Conservation (phyloP, 305 asterid genomes). For the Fraxinus angustifolia region DNA sequence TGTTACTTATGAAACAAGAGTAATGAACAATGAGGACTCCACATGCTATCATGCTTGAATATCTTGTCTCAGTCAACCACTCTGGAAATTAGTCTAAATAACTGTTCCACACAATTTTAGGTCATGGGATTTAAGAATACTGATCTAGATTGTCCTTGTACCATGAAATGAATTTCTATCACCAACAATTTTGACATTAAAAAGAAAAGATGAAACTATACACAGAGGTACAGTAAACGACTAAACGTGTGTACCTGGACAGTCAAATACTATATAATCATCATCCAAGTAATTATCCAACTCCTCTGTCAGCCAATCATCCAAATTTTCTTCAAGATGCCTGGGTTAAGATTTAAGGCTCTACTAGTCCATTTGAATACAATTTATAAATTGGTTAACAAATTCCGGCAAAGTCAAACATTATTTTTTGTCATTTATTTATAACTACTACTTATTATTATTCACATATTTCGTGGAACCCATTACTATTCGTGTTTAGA, state of each 20-base stretch:
- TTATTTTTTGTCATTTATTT: background rate
- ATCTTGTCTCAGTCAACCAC: background rate
- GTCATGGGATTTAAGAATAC: background rate
- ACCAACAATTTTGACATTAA: background rate
- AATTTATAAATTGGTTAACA: background rate
- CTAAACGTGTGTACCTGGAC: slow-evolving; percentile 61
- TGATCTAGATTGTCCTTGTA: background rate
- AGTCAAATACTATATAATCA: slow-evolving; percentile 88
- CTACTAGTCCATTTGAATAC: background rate
- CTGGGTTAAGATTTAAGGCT: slow-evolving; percentile 56
- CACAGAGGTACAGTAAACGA: background rate
- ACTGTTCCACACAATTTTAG: background rate
- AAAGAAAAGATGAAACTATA: background rate
- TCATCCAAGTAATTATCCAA: slow-evolving; percentile 87
- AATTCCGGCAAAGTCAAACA: background rate
- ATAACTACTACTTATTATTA: background rate
- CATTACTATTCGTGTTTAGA: background rate
- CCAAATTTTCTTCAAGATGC: slow-evolving; percentile 91
- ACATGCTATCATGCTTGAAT: background rate
- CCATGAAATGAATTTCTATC: background rate
- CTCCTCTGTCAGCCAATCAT: slow-evolving; percentile 86
- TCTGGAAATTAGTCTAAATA: background rate
- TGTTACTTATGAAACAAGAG: background rate
- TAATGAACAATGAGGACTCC: background rate
- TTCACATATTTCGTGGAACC: background rate